Evolutionary conservation across 129 eudicot species (phyloP), one percentile per base, ranked within the genome.

Genomic region (Sambucus nigra): DNA sequence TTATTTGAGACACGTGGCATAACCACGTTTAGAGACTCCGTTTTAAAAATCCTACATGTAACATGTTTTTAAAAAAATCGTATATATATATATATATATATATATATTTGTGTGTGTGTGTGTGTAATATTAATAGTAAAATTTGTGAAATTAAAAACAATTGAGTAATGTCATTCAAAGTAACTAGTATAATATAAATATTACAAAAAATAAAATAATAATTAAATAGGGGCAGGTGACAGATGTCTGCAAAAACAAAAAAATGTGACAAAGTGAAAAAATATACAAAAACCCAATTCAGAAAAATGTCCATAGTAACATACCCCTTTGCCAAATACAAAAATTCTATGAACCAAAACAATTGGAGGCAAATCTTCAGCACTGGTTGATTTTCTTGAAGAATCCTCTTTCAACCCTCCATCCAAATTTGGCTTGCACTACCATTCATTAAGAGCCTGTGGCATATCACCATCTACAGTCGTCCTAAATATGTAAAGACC

Each of bases 311-410:
- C 17, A 26, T 46, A 28, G 5, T 15, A 18, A 5, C 72, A 59
- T 76, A 85, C 95, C 94, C 98, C 98, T 85, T 91, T 87, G n/a
- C 98, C 98, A 69, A 91, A 91, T 14, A 95, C 98, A 64, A 91
- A 91, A n/a, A 85, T 91, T 12, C 98, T 94, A 79, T 91, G 95
- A 74, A 85, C 95, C 68, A 91, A 45, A 0, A 89, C 98, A 76
- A 89, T 89, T 55, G 98, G 98, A 32, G 98, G 98, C 68, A 89
- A 52, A 76, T 85, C 88, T 56, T 73, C 76, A 33, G 60, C 46
- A 53, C n/a, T 54, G 3, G 71, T 53, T 9, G 68, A 47, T 14
- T 29, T 53, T 7, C 25, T 29, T 17, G 67, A 52, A 15, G 69
- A 65, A 20, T 63, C 75, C 41, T 60, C 71, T 46, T 61, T 62